Conservation (phyloP, 1,139 yeast species). For the Ogataea hybrid region DNA sequence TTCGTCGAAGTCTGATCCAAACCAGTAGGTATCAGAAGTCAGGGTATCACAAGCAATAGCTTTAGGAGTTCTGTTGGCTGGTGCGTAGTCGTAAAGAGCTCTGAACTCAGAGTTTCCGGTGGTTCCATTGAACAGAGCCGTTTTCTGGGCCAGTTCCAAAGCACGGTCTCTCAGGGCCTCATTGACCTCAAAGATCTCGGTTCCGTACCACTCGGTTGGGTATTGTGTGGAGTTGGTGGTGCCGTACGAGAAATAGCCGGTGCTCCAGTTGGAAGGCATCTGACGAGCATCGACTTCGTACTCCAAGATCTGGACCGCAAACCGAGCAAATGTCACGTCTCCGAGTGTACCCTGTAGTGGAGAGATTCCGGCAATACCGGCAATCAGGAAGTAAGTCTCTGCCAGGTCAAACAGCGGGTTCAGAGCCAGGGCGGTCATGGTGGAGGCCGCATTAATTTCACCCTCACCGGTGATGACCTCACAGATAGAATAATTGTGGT, state of each 20-base stretch:
- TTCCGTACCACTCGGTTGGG: constrained; percentile 58
- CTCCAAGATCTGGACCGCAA: constrained; percentile 61
- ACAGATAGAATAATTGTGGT: constrained; percentile 51
- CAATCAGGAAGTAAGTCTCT: constrained; percentile 58
- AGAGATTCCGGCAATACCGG: constrained; percentile 68
- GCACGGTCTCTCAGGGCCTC: constrained; percentile 60
- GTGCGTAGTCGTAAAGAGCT: constrained; percentile 45
- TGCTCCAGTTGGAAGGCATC: constrained; percentile 52
- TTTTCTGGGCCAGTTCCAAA: constrained; percentile 46
- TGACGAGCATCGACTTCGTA: constrained; percentile 54
- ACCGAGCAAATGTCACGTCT: constrained; percentile 59
- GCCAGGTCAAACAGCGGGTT: constrained; percentile 56
- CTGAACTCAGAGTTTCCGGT: constrained; percentile 44
- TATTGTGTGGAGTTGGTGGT: constrained; percentile 48
- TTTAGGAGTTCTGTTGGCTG: constrained; percentile 49
- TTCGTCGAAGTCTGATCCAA: constrained; percentile 51
- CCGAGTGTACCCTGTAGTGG: constrained; percentile 49
- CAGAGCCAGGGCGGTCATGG: constrained; percentile 53
- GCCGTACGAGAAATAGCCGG: constrained; percentile 61
- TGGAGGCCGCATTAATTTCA: constrained; percentile 65
- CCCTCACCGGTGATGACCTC: constrained; percentile 69
- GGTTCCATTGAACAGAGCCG: constrained; percentile 46
- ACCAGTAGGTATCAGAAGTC: constrained; percentile 62
- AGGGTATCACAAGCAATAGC: constrained; percentile 57
- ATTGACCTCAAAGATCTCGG: constrained; percentile 65